Base-by-base conservation (phyloP, 2,329 filamentous ascomycete genomes). In the Lachnellula arida region DNA sequence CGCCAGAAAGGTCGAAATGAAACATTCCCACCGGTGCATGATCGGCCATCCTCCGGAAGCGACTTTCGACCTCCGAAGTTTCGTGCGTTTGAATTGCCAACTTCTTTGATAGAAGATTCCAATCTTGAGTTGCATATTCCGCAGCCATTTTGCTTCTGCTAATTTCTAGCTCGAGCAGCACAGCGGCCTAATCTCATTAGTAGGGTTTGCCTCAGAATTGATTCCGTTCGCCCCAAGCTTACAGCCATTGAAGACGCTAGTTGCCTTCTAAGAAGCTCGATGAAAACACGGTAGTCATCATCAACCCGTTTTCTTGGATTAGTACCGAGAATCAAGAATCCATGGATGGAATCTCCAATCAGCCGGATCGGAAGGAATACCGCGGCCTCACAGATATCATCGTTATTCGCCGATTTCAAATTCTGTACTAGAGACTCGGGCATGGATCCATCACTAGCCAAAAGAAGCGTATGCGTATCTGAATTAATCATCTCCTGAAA, bases 21-120 rank as follows among this genome's bases (percentile, higher is more conserved):
- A 86, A 88, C 72, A 91, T 85, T 17, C 87, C 88, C 1, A 89
- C 84, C 0, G 88, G 88, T 2, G 88, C 84, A 51, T 89, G 85
- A 63, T 89, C 86, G 2, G 87, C 84, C 71, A 91, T 86, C 5
- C 82, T 77, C 7, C 84, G 84, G 61, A 90, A 89, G 53, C 84
- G 81, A 34, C 82, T 81, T 54, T 87, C 81, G 46, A 80, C 77
- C 56, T 78, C 73, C n/a, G 73, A 74, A 2, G 76, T 72, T 60
- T 80, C 76, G 55, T 75, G 74, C 11, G 75, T 79, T 64, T 77
- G 75, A 32, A 80, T 78, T 15, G 81, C 84, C 25, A 90, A 74
- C 64, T 87, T 82, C 62, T 86, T 79, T 15, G 84, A 83, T 8
- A 89, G 76, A 67, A 84, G 80, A 25, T 84, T 85, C 40, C 84